Conservation (phyloP, 345 rosid species). For the Populus simonii region DNA sequence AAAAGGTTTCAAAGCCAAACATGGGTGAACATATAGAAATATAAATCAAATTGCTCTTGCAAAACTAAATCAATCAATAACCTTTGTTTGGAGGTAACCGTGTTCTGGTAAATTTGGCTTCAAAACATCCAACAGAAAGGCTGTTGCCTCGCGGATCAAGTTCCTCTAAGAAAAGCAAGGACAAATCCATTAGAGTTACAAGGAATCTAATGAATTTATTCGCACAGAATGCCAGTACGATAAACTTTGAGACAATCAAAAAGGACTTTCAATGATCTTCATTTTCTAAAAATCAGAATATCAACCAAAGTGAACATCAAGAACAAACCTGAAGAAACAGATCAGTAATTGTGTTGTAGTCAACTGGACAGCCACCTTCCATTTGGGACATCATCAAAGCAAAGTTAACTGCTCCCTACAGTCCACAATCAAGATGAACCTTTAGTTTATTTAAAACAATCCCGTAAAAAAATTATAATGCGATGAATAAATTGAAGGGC, state of each 20-base stretch:
- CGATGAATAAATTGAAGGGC: not conserved
- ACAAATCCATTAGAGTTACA: not conserved
- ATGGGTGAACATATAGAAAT: not conserved
- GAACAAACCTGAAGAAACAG: conserved; percentile 90
- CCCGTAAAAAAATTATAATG: not conserved
- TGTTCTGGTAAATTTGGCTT: conserved; percentile 96
- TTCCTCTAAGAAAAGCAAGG: conserved; percentile 58
- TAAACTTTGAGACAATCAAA: not conserved
- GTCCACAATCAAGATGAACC: conserved; percentile 3
- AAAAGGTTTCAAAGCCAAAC: not conserved
- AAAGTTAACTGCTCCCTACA: conserved; percentile 97
- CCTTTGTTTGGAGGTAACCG: conserved; percentile 90
- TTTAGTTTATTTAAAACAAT: not conserved
- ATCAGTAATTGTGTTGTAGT: conserved; percentile 95
- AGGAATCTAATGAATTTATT: not conserved
- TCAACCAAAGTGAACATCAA: not conserved
- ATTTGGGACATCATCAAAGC: conserved; percentile 99
- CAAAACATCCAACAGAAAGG: conserved; percentile 90
- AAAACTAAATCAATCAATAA: conserved; percentile 13
- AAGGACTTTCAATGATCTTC: not conserved
- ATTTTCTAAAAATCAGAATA: not conserved
- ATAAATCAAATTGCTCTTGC: not conserved
- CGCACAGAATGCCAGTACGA: not conserved
- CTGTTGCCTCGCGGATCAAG: conserved; percentile 96
- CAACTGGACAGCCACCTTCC: conserved; percentile 99